Base-by-base conservation (phyloP, 192 early-diverging fungal species). In the Gaertneriomyces semiglobifer region DNA sequence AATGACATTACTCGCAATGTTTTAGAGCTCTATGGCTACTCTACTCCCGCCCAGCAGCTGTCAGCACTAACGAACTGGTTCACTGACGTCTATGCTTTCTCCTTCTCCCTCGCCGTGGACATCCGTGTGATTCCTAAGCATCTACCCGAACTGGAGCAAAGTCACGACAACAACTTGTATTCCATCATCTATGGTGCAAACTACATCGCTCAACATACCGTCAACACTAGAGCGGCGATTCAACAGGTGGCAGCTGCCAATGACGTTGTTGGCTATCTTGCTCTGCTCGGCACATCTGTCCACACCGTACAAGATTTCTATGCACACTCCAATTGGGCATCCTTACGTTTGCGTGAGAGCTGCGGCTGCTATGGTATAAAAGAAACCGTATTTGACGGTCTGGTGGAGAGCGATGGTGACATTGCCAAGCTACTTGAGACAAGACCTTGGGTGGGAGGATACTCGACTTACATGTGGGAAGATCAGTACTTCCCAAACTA, bases 101-200 rank as follows among this genome's bases (percentile, higher is more conserved):
- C 44, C 19, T 9, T 52, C 50, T 59, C 16, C 41, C 48, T 42
- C 6, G 48, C 20, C 46, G 44, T 18, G 44, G 20, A 59, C 20
- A n/a, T 53, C 5, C 10, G n/a, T 7, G 40, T 70, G 52, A 33
- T 42, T 7, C 61, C 61, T 19, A 45, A n/a, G 5, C 68, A 70
- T 38, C 52, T 70, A 42, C 9, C 68, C 1, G 54, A 70, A 10
- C 61, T 71, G 19, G 69, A 71, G 44, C 14, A 39, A 61, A 12
- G 39, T 16, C 69, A 71, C 47, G 63, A 62, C 55, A 71, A 71
- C 62, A 71, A 71, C 56, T 56, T 71, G 6, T 71, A 71, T 40
- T 61, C 60, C 39, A 48, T 68, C 66, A 44, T 58, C 19, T 68
- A 65, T 57, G 64, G 53, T 38, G 64, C 64, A 10, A 65, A 65